These are phyloP conservation scores for Serendipita sp. DNA, from an alignment of 768 basidiomycete species.

Conservation along the genomic window DNA sequence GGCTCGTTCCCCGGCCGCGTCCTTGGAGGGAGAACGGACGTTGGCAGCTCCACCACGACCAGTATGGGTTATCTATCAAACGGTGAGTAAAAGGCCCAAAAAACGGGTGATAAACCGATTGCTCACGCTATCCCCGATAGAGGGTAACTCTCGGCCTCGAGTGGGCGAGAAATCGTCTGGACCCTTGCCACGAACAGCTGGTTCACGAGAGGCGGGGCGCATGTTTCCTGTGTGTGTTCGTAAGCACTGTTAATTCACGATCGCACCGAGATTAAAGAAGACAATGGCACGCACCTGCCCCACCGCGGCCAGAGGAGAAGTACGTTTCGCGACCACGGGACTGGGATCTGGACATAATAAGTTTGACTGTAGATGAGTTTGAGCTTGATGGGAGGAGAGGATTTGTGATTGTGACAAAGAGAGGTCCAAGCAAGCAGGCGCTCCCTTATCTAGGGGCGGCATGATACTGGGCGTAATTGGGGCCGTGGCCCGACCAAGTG, in stretches of 20 bases:
- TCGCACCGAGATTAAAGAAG: background rate
- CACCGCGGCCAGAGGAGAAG: slow-evolving; percentile 43
- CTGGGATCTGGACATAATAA: background rate
- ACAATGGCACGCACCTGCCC: slow-evolving; percentile 14
- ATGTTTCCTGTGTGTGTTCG: slow-evolving; percentile 40
- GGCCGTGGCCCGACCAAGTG: too few relatives aligned
- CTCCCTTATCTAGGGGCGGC: too few relatives aligned
- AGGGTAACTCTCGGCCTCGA: slow-evolving; percentile 42
- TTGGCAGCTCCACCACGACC: slow-evolving; percentile 80
- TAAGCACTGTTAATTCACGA: background rate
- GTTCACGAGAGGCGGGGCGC: slow-evolving; percentile 20
- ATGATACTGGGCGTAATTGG: too few relatives aligned
- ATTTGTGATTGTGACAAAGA: too few relatives aligned
- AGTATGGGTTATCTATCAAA: slow-evolving; percentile 19
- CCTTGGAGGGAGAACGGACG: slow-evolving; percentile 62
- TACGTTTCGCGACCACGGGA: slow-evolving; percentile 5
- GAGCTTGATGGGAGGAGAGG: too few relatives aligned
- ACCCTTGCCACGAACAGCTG: slow-evolving; percentile 16
- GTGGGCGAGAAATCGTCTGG: slow-evolving; percentile 40
- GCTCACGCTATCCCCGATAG: slow-evolving; percentile 8
- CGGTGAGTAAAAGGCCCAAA: background rate
- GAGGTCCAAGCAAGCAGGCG: too few relatives aligned
- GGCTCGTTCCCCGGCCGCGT: slow-evolving; percentile 15
- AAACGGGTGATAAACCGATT: slow-evolving; percentile 25
- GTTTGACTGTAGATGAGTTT: too few relatives aligned